Percentiles rank a stretch among this genome's conserved stretches.
phyloP scores from a whole-genome alignment of 495 filamentous ascomycete species.

The Mycothermus thermophilus region DNA sequence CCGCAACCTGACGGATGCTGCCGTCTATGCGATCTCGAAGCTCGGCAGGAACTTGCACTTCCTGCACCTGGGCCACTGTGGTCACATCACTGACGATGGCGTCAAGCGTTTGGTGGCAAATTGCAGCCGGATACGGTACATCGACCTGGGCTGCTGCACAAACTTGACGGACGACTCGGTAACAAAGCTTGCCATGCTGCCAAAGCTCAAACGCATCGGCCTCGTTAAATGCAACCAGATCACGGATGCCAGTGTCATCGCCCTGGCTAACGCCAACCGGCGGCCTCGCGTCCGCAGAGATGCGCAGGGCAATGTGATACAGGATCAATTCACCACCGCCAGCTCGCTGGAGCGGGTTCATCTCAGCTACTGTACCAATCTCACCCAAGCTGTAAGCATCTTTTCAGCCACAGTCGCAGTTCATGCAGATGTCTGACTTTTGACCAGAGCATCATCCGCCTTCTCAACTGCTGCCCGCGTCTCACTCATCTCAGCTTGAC shows the following conservation, averaged over 20 bases:
- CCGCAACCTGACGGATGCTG: conserved; percentile 74
- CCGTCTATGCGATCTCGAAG: conserved; percentile 73
- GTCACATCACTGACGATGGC: conserved; percentile 73
- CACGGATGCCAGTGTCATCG: conserved; percentile 75
- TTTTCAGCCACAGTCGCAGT: not conserved
- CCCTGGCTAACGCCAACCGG: conserved; percentile 53
- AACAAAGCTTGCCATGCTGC: conserved; percentile 68
- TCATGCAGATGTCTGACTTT: conserved; percentile 10
- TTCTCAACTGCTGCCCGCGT: conserved; percentile 81
- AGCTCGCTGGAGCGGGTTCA: conserved; percentile 78
- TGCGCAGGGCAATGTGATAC: conserved; percentile 22
- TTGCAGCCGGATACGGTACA: conserved; percentile 93
- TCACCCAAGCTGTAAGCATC: conserved; percentile 59
- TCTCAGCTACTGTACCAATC: conserved; percentile 81
- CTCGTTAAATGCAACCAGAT: conserved; percentile 87
- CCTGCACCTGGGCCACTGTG: conserved; percentile 89
- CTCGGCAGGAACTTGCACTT: conserved; percentile 95
- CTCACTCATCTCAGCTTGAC: conserved; percentile 93
- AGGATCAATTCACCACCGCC: conserved; percentile 32
- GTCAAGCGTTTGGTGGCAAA: conserved; percentile 67
- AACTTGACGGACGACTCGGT: conserved; percentile 79
- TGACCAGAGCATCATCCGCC: conserved; percentile 73
- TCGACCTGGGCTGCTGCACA: conserved; percentile 91
- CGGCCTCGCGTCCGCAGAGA: conserved; percentile 35
- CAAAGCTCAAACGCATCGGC: conserved; percentile 87